Evolutionary conservation across 371 early-diverging fungal genomes (phyloP).

Genomic region (Zopfochytrium polystomum): DNA sequence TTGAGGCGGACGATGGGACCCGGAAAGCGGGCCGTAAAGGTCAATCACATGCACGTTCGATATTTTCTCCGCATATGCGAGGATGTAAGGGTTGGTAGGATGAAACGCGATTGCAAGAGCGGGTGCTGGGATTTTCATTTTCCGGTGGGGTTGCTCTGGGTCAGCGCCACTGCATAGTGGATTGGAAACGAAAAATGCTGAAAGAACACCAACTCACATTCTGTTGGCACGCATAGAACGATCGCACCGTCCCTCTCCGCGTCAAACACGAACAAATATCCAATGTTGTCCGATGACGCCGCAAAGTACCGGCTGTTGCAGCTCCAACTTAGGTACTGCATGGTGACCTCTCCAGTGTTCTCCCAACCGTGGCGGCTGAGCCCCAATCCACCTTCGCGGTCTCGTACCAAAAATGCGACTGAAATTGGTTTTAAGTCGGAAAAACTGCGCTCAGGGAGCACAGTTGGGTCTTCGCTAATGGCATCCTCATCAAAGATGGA

Average conservation of each 20-base stretch:
- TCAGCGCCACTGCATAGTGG: no score
- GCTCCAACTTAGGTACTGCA: conserved; percentile 18
- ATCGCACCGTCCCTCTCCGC: conserved; percentile 2
- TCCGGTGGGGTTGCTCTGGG: no score
- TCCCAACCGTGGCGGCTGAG: background rate
- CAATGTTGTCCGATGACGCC: conserved; percentile 7
- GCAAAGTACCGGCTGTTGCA: conserved; percentile 11
- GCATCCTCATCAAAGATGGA: background rate
- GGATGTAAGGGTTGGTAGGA: conserved; percentile 9
- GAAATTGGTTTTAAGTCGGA: background rate
- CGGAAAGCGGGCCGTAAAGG: background rate
- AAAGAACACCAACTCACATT: background rate
- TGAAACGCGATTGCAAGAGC: conserved; percentile 16
- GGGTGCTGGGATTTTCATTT: conserved; percentile 1
- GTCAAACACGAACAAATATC: conserved; percentile 15
- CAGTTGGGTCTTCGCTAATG: background rate
- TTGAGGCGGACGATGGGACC: background rate
- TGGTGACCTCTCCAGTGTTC: conserved; percentile 6
- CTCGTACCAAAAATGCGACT: background rate
- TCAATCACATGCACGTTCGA: conserved; percentile 13
- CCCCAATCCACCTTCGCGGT: background rate
- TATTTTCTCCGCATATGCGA: conserved; percentile 8
- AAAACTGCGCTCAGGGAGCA: background rate
- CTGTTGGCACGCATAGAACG: background rate
- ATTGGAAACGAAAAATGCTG: no score